Conservation (phyloP, 257 asterid genomes). For the Cinchona pubescens region DNA sequence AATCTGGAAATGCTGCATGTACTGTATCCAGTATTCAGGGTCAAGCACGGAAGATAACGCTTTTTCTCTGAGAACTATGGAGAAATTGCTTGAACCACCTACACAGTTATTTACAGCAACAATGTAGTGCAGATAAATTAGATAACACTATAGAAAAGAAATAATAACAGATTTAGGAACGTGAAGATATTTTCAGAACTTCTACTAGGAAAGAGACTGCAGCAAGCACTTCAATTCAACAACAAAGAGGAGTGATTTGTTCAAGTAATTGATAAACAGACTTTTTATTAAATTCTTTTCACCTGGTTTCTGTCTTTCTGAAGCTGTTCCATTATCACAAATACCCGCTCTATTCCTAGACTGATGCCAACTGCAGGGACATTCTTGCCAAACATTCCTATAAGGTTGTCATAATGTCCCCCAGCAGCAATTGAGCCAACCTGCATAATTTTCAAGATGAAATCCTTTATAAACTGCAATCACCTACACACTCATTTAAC, state of each 20-base stretch:
- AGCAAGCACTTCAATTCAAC: not conserved
- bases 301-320: conserved; percentile 71
- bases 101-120: no score
- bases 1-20: not conserved
- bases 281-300: not conserved
- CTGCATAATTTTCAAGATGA: conserved; percentile 33
- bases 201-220: not conserved
- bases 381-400: conserved; percentile 86
- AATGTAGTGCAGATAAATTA: not conserved
- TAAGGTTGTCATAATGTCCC: conserved; percentile 88
- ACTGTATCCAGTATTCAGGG: not conserved
- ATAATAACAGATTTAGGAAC: not conserved
- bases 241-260: not conserved
- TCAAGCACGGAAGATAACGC: not conserved
- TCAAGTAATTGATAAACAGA: not conserved
- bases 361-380: conserved; percentile 97
- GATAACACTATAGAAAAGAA: not conserved
- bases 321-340: conserved; percentile 81
- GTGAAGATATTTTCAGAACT: not conserved
- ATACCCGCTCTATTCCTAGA: conserved; percentile 91
- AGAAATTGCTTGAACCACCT: not conserved
- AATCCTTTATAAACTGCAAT: not conserved
- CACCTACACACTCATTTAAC: not conserved
- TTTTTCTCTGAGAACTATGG: not conserved
- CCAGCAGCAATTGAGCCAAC: conserved; percentile 99